Percentiles rank a stretch among this genome's conserved stretches.
Evolutionary conservation across 805 yeast species (phyloP).

Genomic region (Cephaloascus fragrans): DNA sequence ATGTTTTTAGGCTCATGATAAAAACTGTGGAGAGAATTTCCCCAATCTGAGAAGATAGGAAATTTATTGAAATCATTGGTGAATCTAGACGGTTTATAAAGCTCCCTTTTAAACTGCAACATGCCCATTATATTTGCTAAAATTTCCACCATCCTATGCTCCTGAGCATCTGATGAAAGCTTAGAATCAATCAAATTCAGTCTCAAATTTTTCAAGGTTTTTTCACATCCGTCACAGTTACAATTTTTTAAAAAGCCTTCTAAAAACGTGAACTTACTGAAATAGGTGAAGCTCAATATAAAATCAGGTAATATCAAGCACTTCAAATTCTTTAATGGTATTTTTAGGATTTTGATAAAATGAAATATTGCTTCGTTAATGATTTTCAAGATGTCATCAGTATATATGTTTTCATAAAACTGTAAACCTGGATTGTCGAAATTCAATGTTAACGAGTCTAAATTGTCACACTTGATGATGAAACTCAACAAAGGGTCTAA

Average conservation of each 20-base stretch:
- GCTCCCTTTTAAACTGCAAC: not conserved
- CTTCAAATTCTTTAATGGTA: not conserved
- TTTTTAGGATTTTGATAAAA: not conserved
- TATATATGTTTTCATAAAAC: not conserved
- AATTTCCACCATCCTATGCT: not conserved
- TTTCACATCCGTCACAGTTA: not conserved
- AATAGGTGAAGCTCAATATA: not conserved
- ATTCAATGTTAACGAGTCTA: not conserved
- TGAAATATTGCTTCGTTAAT: not conserved
- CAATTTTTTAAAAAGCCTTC: not conserved
- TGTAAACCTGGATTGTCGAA: constrained; percentile 1
- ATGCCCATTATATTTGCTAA: not conserved
- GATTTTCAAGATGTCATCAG: not conserved
- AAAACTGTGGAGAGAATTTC: not conserved
- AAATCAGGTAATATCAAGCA: not conserved
- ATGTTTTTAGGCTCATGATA: not conserved
- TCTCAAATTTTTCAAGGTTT: not conserved
- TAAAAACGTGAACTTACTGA: not conserved
- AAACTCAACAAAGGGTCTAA: not conserved
- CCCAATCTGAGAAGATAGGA: not conserved
- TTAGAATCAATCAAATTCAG: not conserved
- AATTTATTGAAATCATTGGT: not conserved
- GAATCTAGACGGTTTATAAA: not conserved
- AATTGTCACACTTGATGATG: not conserved
- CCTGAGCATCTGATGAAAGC: not conserved